A percentile compares a stretch with the other conserved stretches of the same genome.
Conservation (phyloP, 73 alveolate genomes). For the Stentor roeselii region DNA sequence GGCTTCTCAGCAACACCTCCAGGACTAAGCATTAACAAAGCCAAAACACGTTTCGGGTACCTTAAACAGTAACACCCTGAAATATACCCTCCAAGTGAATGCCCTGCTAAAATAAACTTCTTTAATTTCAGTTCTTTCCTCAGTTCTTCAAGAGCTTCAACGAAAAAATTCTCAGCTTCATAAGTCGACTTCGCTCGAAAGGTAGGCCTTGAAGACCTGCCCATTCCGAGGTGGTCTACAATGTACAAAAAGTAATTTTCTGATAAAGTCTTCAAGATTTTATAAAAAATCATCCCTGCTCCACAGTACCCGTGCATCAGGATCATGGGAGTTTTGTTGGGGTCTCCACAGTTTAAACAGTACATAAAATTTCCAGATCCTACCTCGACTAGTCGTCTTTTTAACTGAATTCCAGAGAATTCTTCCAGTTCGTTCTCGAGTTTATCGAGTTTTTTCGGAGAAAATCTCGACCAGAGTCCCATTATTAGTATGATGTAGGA, state of each 20-base stretch:
- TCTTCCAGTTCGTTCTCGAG: neutral
- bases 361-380: neutral
- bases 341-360: constrained; percentile 31
- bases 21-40: neutral
- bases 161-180: constrained; percentile 65
- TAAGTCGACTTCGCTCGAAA: constrained; percentile 43
- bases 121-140: constrained; percentile 40
- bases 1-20: constrained; percentile 29
- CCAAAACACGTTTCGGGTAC: constrained; percentile 38
- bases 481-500: too few relatives aligned
- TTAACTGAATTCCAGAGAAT: constrained; percentile 5
- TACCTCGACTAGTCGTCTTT: neutral
- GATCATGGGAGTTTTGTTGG: constrained; percentile 17
- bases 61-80: constrained; percentile 56
- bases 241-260: constrained; percentile 45
- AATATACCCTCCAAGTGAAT: constrained; percentile 82
- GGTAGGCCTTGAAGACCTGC: constrained; percentile 58
- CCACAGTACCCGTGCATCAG: constrained; percentile 56
- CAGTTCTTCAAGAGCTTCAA: constrained; percentile 66
- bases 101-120: constrained; percentile 69
- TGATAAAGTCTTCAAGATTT: constrained; percentile 36
- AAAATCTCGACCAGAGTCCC: constrained; percentile 14
- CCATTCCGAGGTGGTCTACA: constrained; percentile 79
- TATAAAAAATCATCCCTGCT: constrained; percentile 38
- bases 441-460: neutral